These are phyloP conservation scores for Saksenaea oblongispora DNA, from an alignment of 371 early-diverging fungal genomes.

Conservation along the genomic window DNA sequence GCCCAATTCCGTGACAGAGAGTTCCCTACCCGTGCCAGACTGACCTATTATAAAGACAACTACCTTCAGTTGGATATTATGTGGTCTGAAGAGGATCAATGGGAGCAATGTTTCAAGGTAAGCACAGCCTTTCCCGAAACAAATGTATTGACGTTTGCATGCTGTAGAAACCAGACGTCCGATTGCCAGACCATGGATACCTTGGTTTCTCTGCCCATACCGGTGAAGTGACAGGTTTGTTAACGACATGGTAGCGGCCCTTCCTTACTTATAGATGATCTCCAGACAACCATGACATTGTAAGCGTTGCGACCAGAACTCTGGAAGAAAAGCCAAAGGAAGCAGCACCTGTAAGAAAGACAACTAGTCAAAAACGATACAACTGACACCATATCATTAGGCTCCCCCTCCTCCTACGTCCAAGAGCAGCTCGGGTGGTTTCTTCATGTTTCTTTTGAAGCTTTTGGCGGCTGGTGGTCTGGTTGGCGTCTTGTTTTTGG, in stretches of 20 bases:
- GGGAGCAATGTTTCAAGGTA: slow-evolving; percentile 82
- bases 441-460: slow-evolving; percentile 57
- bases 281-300: slow-evolving; percentile 82
- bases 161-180: slow-evolving; percentile 54
- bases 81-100: slow-evolving; percentile 66
- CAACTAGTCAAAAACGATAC: neutral
- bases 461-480: slow-evolving; percentile 57
- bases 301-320: slow-evolving; percentile 58
- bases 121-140: neutral
- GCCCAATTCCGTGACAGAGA: slow-evolving; percentile 76
- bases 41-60: slow-evolving; percentile 77
- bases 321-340: slow-evolving; percentile 41
- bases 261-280: neutral
- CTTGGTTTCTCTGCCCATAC: slow-evolving; percentile 92
- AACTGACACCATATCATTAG: neutral
- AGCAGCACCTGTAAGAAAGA: slow-evolving; percentile 17
- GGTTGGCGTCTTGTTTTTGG: slow-evolving; percentile 55
- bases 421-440: slow-evolving; percentile 32
- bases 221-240: slow-evolving; percentile 79
- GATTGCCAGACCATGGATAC: slow-evolving; percentile 74
- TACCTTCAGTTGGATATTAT: slow-evolving; percentile 68
- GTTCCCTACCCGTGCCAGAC: slow-evolving; percentile 68
- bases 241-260: neutral
- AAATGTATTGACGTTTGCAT: neutral
- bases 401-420: slow-evolving; percentile 20